Conservation (phyloP, 2,329 filamentous ascomycete species). For the Aulographum hederae region DNA sequence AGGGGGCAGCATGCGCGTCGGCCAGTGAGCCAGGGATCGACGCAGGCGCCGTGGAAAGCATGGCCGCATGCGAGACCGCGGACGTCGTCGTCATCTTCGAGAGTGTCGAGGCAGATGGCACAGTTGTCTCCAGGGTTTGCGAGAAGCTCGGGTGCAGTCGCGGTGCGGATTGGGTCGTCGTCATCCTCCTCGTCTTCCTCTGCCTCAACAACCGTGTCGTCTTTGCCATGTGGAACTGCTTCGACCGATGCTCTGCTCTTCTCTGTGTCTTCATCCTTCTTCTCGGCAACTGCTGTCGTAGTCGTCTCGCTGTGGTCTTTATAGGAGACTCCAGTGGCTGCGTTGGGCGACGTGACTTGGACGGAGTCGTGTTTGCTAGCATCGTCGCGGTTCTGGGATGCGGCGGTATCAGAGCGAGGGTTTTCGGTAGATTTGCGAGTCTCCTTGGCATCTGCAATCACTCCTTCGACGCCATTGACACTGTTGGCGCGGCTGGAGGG, state of each 20-base stretch:
- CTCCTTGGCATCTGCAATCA: conserved; percentile 13
- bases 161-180: conserved; percentile 61
- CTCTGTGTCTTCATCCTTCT: conserved; percentile 1
- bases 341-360: background rate
- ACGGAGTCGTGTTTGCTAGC: background rate
- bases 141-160: conserved; percentile 68
- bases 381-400: too few species aligned
- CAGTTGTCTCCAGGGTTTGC: conserved; percentile 76
- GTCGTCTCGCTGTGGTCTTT: conserved; percentile 11
- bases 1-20: conserved; percentile 89
- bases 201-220: conserved; percentile 16
- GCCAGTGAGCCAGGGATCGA: conserved; percentile 93
- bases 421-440: conserved; percentile 13
- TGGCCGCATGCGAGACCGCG: conserved; percentile 92
- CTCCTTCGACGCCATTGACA: conserved; percentile 43
- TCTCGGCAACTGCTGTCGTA: conserved; percentile 13
- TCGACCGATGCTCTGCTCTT: background rate
- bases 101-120: conserved; percentile 84
- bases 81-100: conserved; percentile 92
- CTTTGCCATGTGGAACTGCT: background rate
- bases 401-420: conserved; percentile 13
- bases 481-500: conserved; percentile 57
- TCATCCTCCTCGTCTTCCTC: conserved; percentile 53
- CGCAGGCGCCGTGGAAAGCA: conserved; percentile 87
- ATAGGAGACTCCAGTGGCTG: conserved; percentile 9